Conservation (phyloP, 164 flowering plant genomes). For the Cinnamomum micranthum region DNA sequence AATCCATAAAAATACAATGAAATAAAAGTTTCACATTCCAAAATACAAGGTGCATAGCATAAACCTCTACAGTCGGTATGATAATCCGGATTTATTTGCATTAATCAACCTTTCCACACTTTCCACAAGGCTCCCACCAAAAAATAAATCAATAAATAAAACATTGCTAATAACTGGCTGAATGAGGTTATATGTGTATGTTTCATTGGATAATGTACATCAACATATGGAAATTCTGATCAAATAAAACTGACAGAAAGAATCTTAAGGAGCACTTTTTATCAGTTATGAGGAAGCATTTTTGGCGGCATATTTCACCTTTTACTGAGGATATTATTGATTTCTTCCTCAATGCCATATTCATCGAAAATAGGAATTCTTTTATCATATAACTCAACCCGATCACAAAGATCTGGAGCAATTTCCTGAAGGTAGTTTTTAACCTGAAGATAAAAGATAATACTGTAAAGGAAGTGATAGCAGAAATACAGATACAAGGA, state of each 20-base stretch:
- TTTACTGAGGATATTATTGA: conserved; percentile 78
- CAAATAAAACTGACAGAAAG: background rate
- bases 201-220: background rate
- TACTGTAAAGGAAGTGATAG: background rate
- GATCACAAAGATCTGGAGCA: conserved; percentile 87
- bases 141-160: too few relatives aligned
- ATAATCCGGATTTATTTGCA: background rate
- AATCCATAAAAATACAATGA: too few relatives aligned
- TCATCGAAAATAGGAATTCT: conserved; percentile 80
- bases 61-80: background rate
- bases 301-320: conserved; percentile 41
- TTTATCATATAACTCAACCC: conserved; percentile 71
- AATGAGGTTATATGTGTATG: background rate
- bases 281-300: background rate
- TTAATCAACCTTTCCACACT: background rate
- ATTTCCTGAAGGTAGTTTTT: conserved; percentile 92
- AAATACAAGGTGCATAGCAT: background rate
- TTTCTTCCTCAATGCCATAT: conserved; percentile 88
- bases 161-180: background rate
- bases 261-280: background rate
- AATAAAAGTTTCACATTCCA: background rate
- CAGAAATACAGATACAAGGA: background rate
- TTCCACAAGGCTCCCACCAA: background rate
- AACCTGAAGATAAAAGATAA: conserved; percentile 44
- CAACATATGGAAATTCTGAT: background rate